A percentile compares a stretch with the other conserved stretches of the same genome.
Evolutionary conservation across 2,329 filamentous ascomycete genomes (phyloP).

Genomic region (Neofusicoccum sp.): DNA sequence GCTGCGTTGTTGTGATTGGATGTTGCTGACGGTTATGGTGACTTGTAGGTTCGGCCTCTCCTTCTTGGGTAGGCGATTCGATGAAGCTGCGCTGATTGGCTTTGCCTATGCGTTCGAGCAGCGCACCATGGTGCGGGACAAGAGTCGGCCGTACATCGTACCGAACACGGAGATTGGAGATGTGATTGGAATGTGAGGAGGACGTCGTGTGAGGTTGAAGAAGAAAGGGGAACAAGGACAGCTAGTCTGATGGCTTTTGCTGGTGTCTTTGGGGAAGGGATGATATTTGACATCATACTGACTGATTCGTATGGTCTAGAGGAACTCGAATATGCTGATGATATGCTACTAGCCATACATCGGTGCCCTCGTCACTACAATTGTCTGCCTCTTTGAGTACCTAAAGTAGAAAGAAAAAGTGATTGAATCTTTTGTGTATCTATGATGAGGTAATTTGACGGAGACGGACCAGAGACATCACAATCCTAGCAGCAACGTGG

Average conservation of each 20-base stretch:
- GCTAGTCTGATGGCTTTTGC: too few relatives aligned
- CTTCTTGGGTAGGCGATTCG: conserved; percentile 64
- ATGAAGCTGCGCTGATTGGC: conserved; percentile 63
- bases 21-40: neutral
- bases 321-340: too few relatives aligned
- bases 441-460: too few relatives aligned
- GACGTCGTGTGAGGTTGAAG: neutral
- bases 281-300: neutral
- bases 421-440: too few relatives aligned
- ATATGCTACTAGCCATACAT: too few relatives aligned
- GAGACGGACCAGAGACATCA: neutral
- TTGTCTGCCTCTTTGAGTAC: too few relatives aligned
- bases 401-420: too few relatives aligned
- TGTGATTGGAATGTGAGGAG: neutral
- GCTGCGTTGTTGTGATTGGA: neutral
- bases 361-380: too few relatives aligned
- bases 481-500: neutral
- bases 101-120: conserved; percentile 72
- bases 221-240: too few relatives aligned
- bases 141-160: conserved; percentile 52
- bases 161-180: conserved; percentile 46
- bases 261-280: neutral
- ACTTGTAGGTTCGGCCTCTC: conserved; percentile 57
- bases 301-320: too few relatives aligned
- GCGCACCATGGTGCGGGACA: conserved; percentile 52